phyloP scores from a whole-genome alignment of 768 basidiomycete species.

The Inosperma sp. region DNA sequence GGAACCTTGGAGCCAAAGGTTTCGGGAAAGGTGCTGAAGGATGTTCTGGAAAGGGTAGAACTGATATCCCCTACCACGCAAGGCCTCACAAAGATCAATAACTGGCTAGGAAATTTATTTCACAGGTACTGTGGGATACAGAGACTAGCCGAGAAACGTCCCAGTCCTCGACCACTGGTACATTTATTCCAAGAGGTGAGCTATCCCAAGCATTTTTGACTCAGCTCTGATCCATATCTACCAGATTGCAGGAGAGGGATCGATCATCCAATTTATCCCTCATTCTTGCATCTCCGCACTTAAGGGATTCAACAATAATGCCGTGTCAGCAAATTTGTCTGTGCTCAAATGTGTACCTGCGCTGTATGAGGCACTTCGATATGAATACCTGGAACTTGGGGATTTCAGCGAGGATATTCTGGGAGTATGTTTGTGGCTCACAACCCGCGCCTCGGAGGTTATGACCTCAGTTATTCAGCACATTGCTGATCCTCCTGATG shows the following conservation, averaged over 20 bases:
- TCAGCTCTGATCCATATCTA: too few relatives aligned
- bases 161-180: not conserved
- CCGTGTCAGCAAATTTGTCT: too few relatives aligned
- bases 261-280: too few relatives aligned
- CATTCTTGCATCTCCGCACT: too few relatives aligned
- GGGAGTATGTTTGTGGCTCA: slow-evolving; percentile 11
- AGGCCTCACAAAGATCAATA: not conserved
- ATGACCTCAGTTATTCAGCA: not conserved
- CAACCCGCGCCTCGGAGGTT: slow-evolving; percentile 6
- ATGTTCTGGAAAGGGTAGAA: not conserved
- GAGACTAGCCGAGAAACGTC: not conserved
- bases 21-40: not conserved
- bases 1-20: not conserved
- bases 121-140: not conserved
- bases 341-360: not conserved
- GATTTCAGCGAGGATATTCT: not conserved
- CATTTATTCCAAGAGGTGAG: slow-evolving; percentile 5
- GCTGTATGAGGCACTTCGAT: not conserved
- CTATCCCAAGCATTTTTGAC: too few relatives aligned
- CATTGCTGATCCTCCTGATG: not conserved
- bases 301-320: too few relatives aligned
- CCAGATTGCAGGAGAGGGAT: too few relatives aligned
- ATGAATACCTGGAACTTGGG: not conserved
- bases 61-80: not conserved
- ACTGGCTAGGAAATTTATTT: not conserved